Evolutionary conservation across 441 rosid genomes (phyloP), one percentile per base, ranked within the genome.

Genomic region (Omphalea diandra): DNA sequence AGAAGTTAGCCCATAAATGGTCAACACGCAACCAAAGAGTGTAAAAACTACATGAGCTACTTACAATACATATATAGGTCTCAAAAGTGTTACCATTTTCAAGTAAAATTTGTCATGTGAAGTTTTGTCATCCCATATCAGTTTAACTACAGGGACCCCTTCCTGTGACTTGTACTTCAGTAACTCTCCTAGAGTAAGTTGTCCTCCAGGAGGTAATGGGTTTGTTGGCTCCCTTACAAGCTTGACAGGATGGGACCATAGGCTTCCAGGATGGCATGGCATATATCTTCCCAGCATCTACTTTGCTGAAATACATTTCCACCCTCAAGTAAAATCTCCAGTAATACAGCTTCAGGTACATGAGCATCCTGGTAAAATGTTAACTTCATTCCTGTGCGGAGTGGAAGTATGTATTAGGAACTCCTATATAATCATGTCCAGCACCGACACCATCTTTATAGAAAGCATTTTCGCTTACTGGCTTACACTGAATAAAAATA

Each of bases 301-400:
- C 82, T 83, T 20, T 88, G 88, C 79, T 75, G 70, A 73, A 66
- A 91, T 73, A 68, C 64, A 65, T 79, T 86, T 57, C 92, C 96
- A 70, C 68, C 82, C 50, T 86, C 93, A 29, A 91, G 95, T 18
- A 44, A 46, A 64, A 91, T 85, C 63, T 86, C 76, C 10, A 96
- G 96, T 20, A 86, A 83, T 78, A 73, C 58, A 26, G 60, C 76
- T 9, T 80, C 82, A 27, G 90, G 88, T 10, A 89, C 84, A 66
- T 91, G 97, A 36, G 97, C 97, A 74, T 89, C 97, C 73, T 91
- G 97, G 75, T 91, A 89, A 47, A 88, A 83, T 7, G 93, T 91
- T 57, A 91, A 69, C 15, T 46, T 63, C 43, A 93, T 91, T 20
- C 93, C 95, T 78, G 75, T 78, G 14, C 88, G 77, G 4, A 88